Base-by-base conservation (phyloP, 2,329 filamentous ascomycete species). In the Penicillium sp. region DNA sequence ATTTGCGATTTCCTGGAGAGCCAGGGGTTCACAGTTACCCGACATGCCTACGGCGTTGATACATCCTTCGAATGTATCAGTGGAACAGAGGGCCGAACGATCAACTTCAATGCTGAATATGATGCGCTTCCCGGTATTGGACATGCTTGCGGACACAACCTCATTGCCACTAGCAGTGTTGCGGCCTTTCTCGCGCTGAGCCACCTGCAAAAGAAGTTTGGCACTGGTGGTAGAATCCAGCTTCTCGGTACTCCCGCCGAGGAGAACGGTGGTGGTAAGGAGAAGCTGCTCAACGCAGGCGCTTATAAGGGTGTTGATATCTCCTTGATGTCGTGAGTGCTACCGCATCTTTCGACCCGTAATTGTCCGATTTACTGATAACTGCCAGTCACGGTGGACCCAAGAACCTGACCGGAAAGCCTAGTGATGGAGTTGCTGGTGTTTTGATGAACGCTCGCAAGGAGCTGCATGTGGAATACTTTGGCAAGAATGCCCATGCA, bases 401-500 rank as follows among this genome's bases (percentile, higher is more conserved):
- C 2, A 59, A 61, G 22, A 64, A 64, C 9, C 10, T 71, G 65
- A 75, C 31, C 27, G 48, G 33, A 27, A 21, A 3, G 3, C 48
- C 48, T 6, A 27, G 48, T 27, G 48, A 68, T n/a, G 68, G 70
- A 1, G 59, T 70, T 10, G 70, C 65, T 1, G 70, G 70, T 1
- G 62, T 66, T 0, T 48, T 68, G 8, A 71, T 68, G 63, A 72
- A 75, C 41, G 73, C 73, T 3, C 65, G 71, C 3, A 69, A 75
- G 37, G 66, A 74, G 31, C 62, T 77, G n/a, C 62, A 64, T n/a
- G 73, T 77, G 39, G 73, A 75, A 58, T 82, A 80, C 56, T 69
- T 64, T 1, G 85, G 84, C 1, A 78, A 77, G 50, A 80, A 80
- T 54, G 82, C 84, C 0, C 84, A 86, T 60, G 84, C 83, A 0